These are phyloP conservation scores for Aspergillus egyptiacus DNA, from an alignment of 495 filamentous ascomycete species.

Conservation along the genomic window DNA sequence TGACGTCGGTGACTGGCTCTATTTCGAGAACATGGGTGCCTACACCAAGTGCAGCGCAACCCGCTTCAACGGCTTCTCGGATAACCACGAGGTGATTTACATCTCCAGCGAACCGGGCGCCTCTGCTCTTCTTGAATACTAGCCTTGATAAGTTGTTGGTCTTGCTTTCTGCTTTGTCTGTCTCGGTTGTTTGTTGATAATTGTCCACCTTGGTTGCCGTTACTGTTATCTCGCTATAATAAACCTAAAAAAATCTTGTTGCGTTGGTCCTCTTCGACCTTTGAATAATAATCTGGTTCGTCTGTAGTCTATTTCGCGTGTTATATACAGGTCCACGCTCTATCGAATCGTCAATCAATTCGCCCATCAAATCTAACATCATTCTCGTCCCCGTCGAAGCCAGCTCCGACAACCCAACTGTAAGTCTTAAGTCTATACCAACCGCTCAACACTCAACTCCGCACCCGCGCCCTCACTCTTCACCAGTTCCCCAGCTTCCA, in stretches of 20 bases:
- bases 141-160: slow-evolving; percentile 10
- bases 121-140: slow-evolving; percentile 61
- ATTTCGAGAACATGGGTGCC: slow-evolving; percentile 97
- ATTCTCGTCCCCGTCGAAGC: slow-evolving; percentile 10
- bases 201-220: too few relatives aligned
- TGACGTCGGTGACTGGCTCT: slow-evolving; percentile 93
- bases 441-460: slow-evolving; percentile 34
- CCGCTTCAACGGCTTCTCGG: slow-evolving; percentile 95
- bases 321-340: too few relatives aligned
- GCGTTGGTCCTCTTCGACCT: too few relatives aligned
- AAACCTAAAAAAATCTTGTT: too few relatives aligned
- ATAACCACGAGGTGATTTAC: slow-evolving; percentile 88
- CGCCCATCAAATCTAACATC: not conserved
- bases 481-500: slow-evolving; percentile 58
- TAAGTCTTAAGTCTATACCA: slow-evolving; percentile 26
- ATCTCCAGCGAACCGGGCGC: slow-evolving; percentile 89
- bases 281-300: too few relatives aligned
- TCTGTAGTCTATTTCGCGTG: too few relatives aligned
- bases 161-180: slow-evolving; percentile 5
- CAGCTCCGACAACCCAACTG: slow-evolving; percentile 12
- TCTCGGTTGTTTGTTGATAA: slow-evolving; percentile 3
- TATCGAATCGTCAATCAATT: too few relatives aligned
- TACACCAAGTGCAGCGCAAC: slow-evolving; percentile 98
- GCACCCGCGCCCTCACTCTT: slow-evolving; percentile 33
- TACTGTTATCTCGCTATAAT: too few relatives aligned